phyloP scores from a whole-genome alignment of 2,329 filamentous ascomycete genomes.

The Hymenoscyphus albidus region DNA sequence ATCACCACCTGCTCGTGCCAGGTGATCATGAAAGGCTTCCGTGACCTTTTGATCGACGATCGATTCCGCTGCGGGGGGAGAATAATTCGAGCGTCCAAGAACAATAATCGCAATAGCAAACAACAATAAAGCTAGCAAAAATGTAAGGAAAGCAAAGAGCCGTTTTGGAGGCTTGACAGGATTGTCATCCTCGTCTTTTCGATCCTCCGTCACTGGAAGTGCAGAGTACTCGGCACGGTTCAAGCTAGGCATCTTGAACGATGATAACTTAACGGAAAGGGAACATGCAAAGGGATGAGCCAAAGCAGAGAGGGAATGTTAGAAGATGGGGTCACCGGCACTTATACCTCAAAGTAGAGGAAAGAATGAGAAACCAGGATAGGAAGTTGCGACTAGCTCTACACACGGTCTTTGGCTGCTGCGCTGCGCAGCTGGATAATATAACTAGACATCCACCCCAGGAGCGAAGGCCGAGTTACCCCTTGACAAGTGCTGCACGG shows the following conservation, averaged over 20 bases:
- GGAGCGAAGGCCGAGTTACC: neutral
- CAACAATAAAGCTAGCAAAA: slow-evolving; percentile 10
- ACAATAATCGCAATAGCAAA: neutral
- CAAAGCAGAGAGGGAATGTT: neutral
- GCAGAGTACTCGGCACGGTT: slow-evolving; percentile 11
- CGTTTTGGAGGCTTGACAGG: slow-evolving; percentile 10
- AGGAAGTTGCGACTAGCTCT: slow-evolving; percentile 9
- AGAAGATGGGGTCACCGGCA: neutral
- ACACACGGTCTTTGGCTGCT: neutral
- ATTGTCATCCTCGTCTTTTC: slow-evolving; percentile 1
- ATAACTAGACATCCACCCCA: neutral
- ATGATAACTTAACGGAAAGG: neutral
- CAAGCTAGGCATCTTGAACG: slow-evolving; percentile 14
- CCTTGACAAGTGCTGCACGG: neutral
- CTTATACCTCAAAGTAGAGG: neutral
- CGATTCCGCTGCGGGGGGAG: neutral
- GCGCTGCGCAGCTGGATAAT: no score
- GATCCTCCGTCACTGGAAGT: slow-evolving; percentile 16
- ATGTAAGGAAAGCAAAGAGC: slow-evolving; percentile 3
- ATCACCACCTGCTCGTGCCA: slow-evolving; percentile 26
- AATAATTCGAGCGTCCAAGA: neutral
- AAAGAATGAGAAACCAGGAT: neutral
- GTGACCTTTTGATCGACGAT: neutral
- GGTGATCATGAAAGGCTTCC: slow-evolving; percentile 11
- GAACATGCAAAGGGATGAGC: slow-evolving; percentile 5